These are phyloP conservation scores for Diaporthe destruens DNA, from an alignment of 2,329 filamentous ascomycete species.

Conservation along the genomic window DNA sequence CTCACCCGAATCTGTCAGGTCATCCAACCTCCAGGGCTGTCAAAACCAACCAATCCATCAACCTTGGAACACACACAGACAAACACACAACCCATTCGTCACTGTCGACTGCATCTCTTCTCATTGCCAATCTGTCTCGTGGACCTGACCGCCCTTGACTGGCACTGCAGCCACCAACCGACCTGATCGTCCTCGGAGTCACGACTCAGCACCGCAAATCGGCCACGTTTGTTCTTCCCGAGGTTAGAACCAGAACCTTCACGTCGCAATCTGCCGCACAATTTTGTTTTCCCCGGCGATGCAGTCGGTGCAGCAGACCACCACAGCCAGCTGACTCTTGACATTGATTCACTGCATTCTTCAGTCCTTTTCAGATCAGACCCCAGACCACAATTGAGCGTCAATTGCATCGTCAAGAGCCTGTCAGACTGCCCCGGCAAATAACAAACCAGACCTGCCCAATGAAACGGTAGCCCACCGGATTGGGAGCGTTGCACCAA, in stretches of 20 bases:
- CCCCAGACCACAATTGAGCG: not conserved
- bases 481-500: slow-evolving; percentile 20
- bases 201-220: slow-evolving; percentile 7
- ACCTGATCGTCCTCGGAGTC: slow-evolving; percentile 25
- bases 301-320: not conserved
- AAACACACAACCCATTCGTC: slow-evolving; percentile 12
- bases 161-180: not conserved
- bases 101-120: not conserved
- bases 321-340: not conserved
- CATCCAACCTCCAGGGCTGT: not conserved
- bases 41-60: not conserved
- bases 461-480: slow-evolving; percentile 32
- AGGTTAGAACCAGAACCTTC: slow-evolving; percentile 21
- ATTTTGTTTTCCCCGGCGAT: not conserved
- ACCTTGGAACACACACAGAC: not conserved
- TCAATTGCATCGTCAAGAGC: not conserved
- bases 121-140: slow-evolving; percentile 5
- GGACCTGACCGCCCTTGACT: not conserved
- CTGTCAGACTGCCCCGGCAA: slow-evolving; percentile 5
- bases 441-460: not conserved
- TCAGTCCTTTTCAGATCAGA: not conserved
- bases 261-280: slow-evolving; percentile 18
- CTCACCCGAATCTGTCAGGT: slow-evolving; percentile 19
- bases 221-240: slow-evolving; percentile 20
- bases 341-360: not conserved